phyloP scores from a whole-genome alignment of 1,139 yeast genomes.

The Entelexis sorbosivorans region DNA sequence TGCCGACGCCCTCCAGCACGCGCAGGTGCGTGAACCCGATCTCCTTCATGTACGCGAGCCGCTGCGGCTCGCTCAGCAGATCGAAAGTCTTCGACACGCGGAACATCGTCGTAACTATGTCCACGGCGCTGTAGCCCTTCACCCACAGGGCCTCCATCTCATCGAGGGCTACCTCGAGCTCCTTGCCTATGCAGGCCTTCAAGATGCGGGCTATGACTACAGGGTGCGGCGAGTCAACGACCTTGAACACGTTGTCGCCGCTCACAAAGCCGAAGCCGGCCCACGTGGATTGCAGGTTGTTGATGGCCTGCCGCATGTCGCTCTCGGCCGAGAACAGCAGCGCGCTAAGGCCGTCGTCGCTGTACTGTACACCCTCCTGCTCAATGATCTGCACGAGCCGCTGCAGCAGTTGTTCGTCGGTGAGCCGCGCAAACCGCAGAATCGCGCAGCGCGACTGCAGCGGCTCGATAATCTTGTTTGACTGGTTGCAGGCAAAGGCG shows the following conservation, averaged over 20 bases:
- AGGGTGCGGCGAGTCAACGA: slow-evolving; percentile 96
- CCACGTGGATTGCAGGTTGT: slow-evolving; percentile 83
- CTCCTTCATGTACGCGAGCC: slow-evolving; percentile 69
- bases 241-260: slow-evolving; percentile 84
- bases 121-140: slow-evolving; percentile 89
- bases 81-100: slow-evolving; percentile 70
- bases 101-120: slow-evolving; percentile 82
- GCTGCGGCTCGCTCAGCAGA: slow-evolving; percentile 46
- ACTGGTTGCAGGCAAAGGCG: slow-evolving; percentile 94
- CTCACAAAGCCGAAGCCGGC: slow-evolving; percentile 88
- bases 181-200: slow-evolving; percentile 38
- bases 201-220: slow-evolving; percentile 69
- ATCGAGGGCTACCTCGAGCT: slow-evolving; percentile 60
- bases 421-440: slow-evolving; percentile 65
- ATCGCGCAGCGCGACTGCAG: slow-evolving; percentile 95
- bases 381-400: slow-evolving; percentile 64
- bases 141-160: slow-evolving; percentile 64
- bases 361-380: slow-evolving; percentile 60
- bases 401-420: slow-evolving; percentile 74
- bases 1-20: slow-evolving; percentile 82
- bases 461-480: slow-evolving; percentile 91
- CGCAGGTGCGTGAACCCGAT: slow-evolving; percentile 89
- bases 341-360: slow-evolving; percentile 89
- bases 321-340: slow-evolving; percentile 95
- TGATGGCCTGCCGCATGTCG: slow-evolving; percentile 96